A percentile compares a stretch with the other conserved stretches of the same genome.
These are phyloP conservation scores for Pythium aristosporum DNA, from an alignment of 352 stramenopile genomes.

Conservation along the genomic window DNA sequence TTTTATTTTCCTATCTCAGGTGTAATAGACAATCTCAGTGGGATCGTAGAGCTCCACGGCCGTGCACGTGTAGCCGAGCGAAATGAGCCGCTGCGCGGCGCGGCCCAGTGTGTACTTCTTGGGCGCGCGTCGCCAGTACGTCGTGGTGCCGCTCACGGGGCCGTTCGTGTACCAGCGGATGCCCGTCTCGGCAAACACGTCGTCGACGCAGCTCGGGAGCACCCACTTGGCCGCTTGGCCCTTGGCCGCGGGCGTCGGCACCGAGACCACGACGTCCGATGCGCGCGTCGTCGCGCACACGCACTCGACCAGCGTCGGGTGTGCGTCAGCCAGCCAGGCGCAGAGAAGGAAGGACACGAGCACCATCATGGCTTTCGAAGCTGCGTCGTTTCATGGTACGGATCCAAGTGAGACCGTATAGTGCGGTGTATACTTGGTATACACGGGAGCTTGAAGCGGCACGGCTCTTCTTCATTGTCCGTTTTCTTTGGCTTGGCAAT, in stretches of 20 bases:
- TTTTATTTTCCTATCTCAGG: slow-evolving; percentile 5
- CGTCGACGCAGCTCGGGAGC: slow-evolving; percentile 63
- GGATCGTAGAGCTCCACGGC: slow-evolving; percentile 70
- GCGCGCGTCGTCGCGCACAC: slow-evolving; percentile 72
- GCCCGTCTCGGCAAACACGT: slow-evolving; percentile 79
- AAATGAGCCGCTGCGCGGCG: slow-evolving; percentile 61
- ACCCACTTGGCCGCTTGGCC: slow-evolving; percentile 54
- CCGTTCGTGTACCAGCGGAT: slow-evolving; percentile 84
- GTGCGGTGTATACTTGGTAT: slow-evolving; percentile 8
- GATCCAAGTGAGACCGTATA: slow-evolving; percentile 7
- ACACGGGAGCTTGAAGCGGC: slow-evolving; percentile 10
- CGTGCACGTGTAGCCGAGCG: slow-evolving; percentile 69
- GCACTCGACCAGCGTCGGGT: slow-evolving; percentile 73
- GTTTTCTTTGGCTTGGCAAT: slow-evolving; percentile 30
- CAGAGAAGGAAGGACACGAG: neutral
- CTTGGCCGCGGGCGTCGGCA: slow-evolving; percentile 36
- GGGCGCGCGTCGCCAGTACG: slow-evolving; percentile 53
- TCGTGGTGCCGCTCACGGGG: slow-evolving; percentile 47
- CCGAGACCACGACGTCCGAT: slow-evolving; percentile 51
- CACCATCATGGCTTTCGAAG: neutral
- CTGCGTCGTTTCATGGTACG: slow-evolving; percentile 3
- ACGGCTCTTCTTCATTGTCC: neutral
- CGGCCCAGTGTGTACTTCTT: slow-evolving; percentile 46
- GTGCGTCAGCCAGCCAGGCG: slow-evolving; percentile 13
- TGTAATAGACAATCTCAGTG: slow-evolving; percentile 43